Conservation (phyloP, 768 basidiomycete species). For the Amanita exitialis region DNA sequence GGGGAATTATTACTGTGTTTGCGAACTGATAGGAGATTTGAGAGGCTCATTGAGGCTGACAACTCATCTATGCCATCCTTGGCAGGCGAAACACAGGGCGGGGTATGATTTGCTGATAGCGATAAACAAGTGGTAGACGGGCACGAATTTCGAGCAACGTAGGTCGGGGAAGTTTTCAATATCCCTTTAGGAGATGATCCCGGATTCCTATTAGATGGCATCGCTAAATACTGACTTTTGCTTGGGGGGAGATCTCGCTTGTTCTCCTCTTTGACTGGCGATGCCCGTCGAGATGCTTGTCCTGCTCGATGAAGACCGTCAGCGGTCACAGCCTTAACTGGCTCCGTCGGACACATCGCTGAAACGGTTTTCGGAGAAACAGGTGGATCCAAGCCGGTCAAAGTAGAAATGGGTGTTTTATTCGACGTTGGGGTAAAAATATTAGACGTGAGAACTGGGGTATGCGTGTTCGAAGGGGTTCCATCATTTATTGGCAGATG, state of each 20-base stretch:
- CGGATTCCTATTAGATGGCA: not conserved
- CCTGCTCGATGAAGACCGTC: not conserved
- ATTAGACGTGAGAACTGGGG: not conserved
- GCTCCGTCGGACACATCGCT: not conserved
- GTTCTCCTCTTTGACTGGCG: not conserved
- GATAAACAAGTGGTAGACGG: not conserved
- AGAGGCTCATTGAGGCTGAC: not conserved
- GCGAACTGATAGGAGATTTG: not conserved
- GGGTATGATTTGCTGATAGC: not conserved
- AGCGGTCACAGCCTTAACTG: not conserved
- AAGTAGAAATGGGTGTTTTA: not conserved
- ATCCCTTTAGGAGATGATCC: slow-evolving; percentile 4
- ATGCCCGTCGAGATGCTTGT: not conserved
- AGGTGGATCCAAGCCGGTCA: not conserved
- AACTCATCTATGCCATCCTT: not conserved
- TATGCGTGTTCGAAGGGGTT: not conserved
- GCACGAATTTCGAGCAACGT: not conserved
- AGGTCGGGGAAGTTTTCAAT: slow-evolving; percentile 5
- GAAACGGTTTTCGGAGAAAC: slow-evolving; percentile 2
- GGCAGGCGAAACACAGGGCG: not conserved
- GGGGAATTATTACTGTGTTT: no score
- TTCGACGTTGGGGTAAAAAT: not conserved
- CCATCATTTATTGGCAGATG: not conserved
- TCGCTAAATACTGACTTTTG: not conserved
- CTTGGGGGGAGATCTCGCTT: not conserved